Conservation (phyloP, 192 early-diverging fungal species). For the Backusella mclennaniae region DNA sequence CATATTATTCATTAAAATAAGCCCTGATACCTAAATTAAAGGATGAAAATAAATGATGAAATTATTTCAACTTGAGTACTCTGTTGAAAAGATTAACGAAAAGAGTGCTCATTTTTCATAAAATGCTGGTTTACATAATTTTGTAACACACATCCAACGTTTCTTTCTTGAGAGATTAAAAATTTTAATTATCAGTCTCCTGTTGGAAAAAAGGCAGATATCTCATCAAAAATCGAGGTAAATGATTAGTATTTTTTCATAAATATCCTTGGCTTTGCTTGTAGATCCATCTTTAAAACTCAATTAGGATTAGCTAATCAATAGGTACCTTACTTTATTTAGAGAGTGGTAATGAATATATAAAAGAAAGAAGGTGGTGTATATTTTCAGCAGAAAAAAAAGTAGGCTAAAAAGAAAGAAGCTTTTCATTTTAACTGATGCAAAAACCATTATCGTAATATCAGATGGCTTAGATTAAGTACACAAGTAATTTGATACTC, state of each 20-base stretch:
- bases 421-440: background rate
- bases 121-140: too few species aligned
- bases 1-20: too few species aligned
- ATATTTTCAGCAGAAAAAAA: background rate
- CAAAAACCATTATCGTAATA: background rate
- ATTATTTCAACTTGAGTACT: too few species aligned
- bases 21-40: too few species aligned
- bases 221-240: background rate
- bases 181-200: too few species aligned
- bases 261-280: background rate
- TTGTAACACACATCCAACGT: too few species aligned
- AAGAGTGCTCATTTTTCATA: too few species aligned
- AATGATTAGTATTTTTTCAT: background rate
- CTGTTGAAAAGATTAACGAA: too few species aligned
- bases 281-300: conserved; percentile 1
- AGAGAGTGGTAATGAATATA: background rate
- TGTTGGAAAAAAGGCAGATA: too few species aligned
- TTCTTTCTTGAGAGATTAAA: too few species aligned
- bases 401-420: background rate
- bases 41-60: too few species aligned
- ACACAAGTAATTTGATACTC: background rate
- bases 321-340: background rate
- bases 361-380: background rate
- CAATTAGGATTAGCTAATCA: background rate
- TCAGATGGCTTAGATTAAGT: background rate